These are phyloP conservation scores for Penicillium sp. DNA, from an alignment of 2,329 filamentous ascomycete genomes.

Conservation along the genomic window DNA sequence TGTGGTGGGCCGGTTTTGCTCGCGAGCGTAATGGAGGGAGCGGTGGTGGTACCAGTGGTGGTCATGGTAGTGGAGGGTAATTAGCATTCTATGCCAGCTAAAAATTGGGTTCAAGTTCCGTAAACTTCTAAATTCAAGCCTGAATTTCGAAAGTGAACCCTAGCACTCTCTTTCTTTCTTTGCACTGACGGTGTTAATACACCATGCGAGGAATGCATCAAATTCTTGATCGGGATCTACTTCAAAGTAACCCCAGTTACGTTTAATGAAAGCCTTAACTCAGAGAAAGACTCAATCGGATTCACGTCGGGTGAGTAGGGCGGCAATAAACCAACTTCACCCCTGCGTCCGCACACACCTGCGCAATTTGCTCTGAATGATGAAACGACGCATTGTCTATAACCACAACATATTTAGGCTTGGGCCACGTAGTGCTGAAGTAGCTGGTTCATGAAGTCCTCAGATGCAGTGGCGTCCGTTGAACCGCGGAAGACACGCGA, in stretches of 20 bases:
- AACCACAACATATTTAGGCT: neutral
- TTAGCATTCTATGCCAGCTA: no score
- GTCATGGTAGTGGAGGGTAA: no score
- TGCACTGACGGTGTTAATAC: slow-evolving; percentile 26
- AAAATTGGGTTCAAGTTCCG: no score
- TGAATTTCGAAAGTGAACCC: slow-evolving; percentile 32
- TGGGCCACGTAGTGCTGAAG: neutral
- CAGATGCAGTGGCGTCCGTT: neutral
- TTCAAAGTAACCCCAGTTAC: slow-evolving; percentile 22
- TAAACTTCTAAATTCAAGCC: no score
- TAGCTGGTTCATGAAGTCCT: neutral
- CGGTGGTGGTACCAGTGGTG: no score
- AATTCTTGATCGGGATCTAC: slow-evolving; percentile 19
- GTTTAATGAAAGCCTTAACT: slow-evolving; percentile 38
- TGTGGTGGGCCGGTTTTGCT: no score
- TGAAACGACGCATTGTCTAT: neutral
- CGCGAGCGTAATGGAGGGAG: no score
- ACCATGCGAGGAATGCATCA: slow-evolving; percentile 27
- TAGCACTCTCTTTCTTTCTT: slow-evolving; percentile 22
- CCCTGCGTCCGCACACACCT: slow-evolving; percentile 15
- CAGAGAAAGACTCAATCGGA: slow-evolving; percentile 34
- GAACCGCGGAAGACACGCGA: neutral
- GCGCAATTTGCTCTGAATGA: slow-evolving; percentile 20
- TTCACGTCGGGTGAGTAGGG: slow-evolving; percentile 38
- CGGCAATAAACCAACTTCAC: slow-evolving; percentile 32